Conservation (phyloP, 306 rosid genomes). For the Citrullus colocynthis region DNA sequence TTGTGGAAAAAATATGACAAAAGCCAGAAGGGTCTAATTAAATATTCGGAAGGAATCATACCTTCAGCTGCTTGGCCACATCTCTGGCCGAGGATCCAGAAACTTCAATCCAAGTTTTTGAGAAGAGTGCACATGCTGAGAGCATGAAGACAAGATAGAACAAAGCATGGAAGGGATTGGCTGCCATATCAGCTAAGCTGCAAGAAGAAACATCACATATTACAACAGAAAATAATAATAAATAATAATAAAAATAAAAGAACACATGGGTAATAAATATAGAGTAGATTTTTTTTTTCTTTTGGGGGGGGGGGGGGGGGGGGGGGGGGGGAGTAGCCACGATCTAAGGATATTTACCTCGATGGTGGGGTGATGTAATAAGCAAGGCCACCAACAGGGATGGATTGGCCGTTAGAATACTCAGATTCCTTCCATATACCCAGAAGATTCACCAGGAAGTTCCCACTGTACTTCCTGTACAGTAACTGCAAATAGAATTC, state of each 20-base stretch:
- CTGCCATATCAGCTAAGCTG: conserved; percentile 27
- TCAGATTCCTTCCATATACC: conserved; percentile 19
- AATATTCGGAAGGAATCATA: not conserved
- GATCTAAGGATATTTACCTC: conserved; percentile 4
- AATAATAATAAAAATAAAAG: not conserved
- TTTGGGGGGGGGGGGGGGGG: not conserved
- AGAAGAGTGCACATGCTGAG: conserved; percentile 24
- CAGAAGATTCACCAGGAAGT: conserved; percentile 15
- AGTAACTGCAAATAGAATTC: conserved; percentile 11
- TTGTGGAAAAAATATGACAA: not conserved
- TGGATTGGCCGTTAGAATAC: conserved; percentile 15
- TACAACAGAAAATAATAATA: not conserved
- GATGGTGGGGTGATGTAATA: conserved; percentile 18
- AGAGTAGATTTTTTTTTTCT: not conserved
- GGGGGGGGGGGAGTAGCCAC: not conserved
- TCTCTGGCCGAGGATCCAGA: conserved; percentile 24
- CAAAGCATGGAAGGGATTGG: conserved; percentile 23
- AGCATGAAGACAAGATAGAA: conserved; percentile 23
- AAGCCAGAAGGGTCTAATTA: not conserved
- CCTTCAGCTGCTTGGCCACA: conserved; percentile 25
- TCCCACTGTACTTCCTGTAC: conserved; percentile 17
- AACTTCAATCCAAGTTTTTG: conserved; percentile 26
- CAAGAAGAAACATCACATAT: not conserved
- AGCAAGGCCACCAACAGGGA: conserved; percentile 18
- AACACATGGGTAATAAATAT: not conserved